Evolutionary conservation across 2,329 filamentous ascomycete species (phyloP).

Genomic region (Lachnellula subtilissima): DNA sequence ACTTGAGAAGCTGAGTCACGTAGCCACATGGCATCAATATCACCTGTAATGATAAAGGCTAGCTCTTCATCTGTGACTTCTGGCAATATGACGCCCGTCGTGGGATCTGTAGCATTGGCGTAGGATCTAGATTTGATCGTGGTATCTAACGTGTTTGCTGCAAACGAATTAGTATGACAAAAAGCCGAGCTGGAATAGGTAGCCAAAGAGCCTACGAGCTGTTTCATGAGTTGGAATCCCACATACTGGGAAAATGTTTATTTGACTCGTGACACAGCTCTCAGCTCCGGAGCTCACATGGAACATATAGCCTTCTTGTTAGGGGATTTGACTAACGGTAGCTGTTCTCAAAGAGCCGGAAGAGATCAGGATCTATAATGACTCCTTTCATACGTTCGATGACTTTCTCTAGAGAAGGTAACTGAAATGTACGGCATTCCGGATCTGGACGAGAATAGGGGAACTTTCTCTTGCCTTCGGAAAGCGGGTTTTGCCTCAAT

Average conservation of each 20-base stretch:
- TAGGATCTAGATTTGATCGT: constrained; percentile 64
- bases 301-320: no score
- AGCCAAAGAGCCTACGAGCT: no score
- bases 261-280: no score
- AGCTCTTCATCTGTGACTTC: constrained; percentile 53
- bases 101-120: constrained; percentile 41
- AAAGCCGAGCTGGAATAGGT: no score
- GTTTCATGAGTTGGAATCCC: no score
- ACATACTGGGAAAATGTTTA: no score
- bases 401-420: constrained; percentile 68
- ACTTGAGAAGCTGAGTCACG: constrained; percentile 77
- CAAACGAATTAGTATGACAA: no score
- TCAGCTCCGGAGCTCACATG: no score
- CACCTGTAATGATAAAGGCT: constrained; percentile 53
- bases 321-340: constrained; percentile 39
- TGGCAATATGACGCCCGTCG: constrained; percentile 8
- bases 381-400: constrained; percentile 64
- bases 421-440: constrained; percentile 76
- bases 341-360: constrained; percentile 65
- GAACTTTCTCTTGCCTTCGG: constrained; percentile 63
- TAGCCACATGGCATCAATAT: constrained; percentile 81
- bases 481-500: constrained; percentile 19
- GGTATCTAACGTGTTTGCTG: constrained; percentile 66
- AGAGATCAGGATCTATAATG: constrained; percentile 72
- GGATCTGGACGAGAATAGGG: constrained; percentile 73